Evolutionary conservation across 345 rosid genomes (phyloP), one percentile per base, ranked within the genome.

Genomic region (Eucalyptus polybractea): DNA sequence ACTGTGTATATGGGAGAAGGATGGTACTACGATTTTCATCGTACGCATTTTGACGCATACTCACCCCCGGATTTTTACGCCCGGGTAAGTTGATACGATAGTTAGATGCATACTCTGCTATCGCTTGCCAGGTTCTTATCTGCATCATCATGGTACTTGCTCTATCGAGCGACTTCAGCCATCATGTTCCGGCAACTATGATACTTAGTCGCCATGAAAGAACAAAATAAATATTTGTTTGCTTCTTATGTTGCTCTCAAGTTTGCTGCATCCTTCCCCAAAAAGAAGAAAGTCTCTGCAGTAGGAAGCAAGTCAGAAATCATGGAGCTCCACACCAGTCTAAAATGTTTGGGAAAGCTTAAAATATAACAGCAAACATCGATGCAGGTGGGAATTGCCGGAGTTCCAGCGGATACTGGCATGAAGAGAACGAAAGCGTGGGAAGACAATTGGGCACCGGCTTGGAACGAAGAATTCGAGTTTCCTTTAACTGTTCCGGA

Each of bases 1-100:
- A 96, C 94, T 72, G 90, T 97, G 88, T 96, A 93, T 56, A 95
- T 97, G 98, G 99, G 99, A 42, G 97, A 97, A 92, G 99, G 99
- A 88, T 97, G 99, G 99, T 93, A 91, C 91, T 86, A 86, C 21
- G 99, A 97, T 87, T 97, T 97, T 88, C 91, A 50, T 4, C 96
- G 92, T 86, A 97, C 97, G 27, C 97, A 97, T 88, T 97, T 97
- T 17, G 99, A 96, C 89, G 88, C 93, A 76, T 95, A 90, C 87
- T 96, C 98, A n/a, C 97, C 98, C 4, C 97, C 98, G 65, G 99
- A 97, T 89, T 97, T 97, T 89, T 97, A 96, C 69, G 31, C 94
- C 19, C 93, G 95, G 93, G 99, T 97, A 95, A 90, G 93, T 53
- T 33, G 87, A 90, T 90, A 50, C 83, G 3, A 4, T 40, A 21